Conservation (phyloP, 148 eudicot species). For the Heliosperma pusillum region DNA sequence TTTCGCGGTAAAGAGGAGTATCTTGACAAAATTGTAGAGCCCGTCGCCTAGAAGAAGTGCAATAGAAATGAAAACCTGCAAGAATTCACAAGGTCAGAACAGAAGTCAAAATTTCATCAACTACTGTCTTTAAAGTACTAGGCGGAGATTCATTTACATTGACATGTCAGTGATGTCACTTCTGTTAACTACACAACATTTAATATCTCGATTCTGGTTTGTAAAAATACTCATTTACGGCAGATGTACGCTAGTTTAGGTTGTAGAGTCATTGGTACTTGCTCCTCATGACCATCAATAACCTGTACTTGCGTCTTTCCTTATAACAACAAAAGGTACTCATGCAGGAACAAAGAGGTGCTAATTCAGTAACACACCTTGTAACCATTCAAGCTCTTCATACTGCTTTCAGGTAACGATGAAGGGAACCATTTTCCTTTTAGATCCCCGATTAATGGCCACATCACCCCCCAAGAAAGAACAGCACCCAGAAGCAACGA, state of each 20-base stretch:
- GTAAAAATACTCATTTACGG: too few relatives aligned
- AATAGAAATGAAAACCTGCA: conserved; percentile 74
- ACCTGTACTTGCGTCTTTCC: too few relatives aligned
- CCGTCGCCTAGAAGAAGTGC: conserved; percentile 81
- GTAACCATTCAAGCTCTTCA: conserved; percentile 78
- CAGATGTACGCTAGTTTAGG: too few relatives aligned
- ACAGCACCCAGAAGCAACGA: conserved; percentile 67
- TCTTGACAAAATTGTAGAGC: conserved; percentile 65
- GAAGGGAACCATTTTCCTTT: conserved; percentile 67
- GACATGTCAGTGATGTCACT: too few relatives aligned
- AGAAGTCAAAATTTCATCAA: neutral
- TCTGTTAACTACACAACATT: too few relatives aligned
- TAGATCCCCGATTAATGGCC: conserved; percentile 53
- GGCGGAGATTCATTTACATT: too few relatives aligned
- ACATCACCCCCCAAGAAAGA: conserved; percentile 75
- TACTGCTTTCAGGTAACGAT: conserved; percentile 57
- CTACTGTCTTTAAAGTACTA: too few relatives aligned
- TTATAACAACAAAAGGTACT: too few relatives aligned
- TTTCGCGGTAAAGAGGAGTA: conserved; percentile 40
- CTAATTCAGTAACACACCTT: conserved; percentile 35
- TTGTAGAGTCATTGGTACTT: too few relatives aligned
- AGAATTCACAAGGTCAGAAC: neutral
- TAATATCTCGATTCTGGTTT: too few relatives aligned
- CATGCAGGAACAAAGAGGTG: neutral
- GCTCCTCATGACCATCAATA: too few relatives aligned